A percentile compares a stretch with the other conserved stretches of the same genome.
Conservation (phyloP, 2,329 filamentous ascomycete genomes). For the Beauveria caledonica region DNA sequence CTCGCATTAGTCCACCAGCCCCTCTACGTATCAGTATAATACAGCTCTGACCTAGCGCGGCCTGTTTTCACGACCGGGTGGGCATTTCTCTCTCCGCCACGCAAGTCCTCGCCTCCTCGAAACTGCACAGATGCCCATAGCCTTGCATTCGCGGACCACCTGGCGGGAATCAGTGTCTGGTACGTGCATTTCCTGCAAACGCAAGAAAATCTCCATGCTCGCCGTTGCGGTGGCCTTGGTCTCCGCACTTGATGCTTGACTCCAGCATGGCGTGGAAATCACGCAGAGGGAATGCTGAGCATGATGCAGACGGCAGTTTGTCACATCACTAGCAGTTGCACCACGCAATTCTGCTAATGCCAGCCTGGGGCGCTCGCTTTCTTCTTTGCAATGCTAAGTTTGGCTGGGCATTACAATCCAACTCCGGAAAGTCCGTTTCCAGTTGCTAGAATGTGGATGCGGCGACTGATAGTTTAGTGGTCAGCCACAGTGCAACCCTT, state of each 20-base stretch:
- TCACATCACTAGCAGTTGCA: not conserved
- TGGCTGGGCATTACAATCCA: not conserved
- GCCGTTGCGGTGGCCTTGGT: not conserved
- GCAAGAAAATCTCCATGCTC: not conserved
- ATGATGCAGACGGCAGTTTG: not conserved
- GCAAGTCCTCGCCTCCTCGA: not conserved
- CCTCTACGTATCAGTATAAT: too few species aligned
- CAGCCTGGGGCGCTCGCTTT: not conserved
- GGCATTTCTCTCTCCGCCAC: not conserved
- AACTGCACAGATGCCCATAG: not conserved
- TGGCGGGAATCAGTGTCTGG: not conserved
- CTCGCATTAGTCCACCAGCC: conserved; percentile 7
- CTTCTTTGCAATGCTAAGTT: not conserved
- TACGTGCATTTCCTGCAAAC: not conserved
- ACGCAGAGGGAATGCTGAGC: not conserved
- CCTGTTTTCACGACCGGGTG: conserved; percentile 6
- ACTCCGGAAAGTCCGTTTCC: not conserved
- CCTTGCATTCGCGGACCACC: not conserved
- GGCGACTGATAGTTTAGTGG: not conserved
- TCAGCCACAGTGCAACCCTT: conserved; percentile 8
- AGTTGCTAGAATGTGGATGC: not conserved
- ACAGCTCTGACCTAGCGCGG: conserved; percentile 6
- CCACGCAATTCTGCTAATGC: not conserved
- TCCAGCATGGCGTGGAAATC: not conserved
- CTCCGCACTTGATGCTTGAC: not conserved